Conservation (phyloP, 495 filamentous ascomycete species). For the Friedmanniomyces simplex region DNA sequence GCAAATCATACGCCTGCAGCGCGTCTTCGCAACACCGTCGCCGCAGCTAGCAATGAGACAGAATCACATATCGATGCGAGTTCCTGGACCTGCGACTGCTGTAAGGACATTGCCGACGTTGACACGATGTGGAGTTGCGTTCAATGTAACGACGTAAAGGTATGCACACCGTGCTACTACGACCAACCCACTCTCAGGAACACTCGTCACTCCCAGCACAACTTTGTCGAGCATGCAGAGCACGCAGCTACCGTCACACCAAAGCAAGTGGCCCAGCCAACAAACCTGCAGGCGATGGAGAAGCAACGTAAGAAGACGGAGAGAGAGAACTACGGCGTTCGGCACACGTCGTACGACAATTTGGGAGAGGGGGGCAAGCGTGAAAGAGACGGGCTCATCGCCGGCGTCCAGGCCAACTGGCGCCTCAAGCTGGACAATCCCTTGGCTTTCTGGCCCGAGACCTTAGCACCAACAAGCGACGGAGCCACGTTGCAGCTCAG, state of each 20-base stretch:
- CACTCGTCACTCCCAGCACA: too few relatives aligned
- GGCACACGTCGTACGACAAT: not conserved
- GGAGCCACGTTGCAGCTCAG: not conserved
- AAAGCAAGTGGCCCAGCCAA: not conserved
- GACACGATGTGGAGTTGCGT: too few relatives aligned
- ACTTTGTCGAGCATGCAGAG: too few relatives aligned
- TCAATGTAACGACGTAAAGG: too few relatives aligned
- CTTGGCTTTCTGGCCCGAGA: not conserved
- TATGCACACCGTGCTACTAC: too few relatives aligned
- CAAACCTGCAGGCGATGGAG: not conserved
- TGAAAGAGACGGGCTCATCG: not conserved
- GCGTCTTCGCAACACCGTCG: too few relatives aligned
- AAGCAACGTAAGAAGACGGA: not conserved
- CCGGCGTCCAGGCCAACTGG: not conserved
- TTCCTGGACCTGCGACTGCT: too few relatives aligned
- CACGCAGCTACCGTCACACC: too few relatives aligned
- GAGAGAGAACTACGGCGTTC: not conserved
- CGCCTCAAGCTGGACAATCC: not conserved
- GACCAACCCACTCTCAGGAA: too few relatives aligned
- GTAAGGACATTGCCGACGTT: too few relatives aligned
- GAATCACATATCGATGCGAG: too few relatives aligned
- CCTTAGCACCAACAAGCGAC: not conserved
- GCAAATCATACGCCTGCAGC: not conserved
- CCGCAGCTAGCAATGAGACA: too few relatives aligned
- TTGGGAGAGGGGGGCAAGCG: not conserved